Conservation (phyloP, 2,329 filamentous ascomycete genomes). For the Colletotrichum abscissum region DNA sequence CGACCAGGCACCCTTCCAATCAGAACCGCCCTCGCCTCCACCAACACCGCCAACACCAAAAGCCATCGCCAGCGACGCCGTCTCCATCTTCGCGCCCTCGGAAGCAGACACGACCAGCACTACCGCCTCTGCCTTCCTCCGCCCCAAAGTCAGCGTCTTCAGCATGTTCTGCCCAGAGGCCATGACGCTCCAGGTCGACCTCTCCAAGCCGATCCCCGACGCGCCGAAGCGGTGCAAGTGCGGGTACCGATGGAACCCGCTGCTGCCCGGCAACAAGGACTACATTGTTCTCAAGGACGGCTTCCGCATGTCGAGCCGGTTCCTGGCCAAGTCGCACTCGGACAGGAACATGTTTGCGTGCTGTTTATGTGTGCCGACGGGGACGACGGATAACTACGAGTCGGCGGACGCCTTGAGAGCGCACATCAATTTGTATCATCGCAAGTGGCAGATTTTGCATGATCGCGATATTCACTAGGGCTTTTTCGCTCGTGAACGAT, state of each 20-base stretch:
- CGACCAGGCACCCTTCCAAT: conserved; percentile 40
- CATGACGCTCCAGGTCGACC: conserved; percentile 52
- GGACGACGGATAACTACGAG: conserved; percentile 47
- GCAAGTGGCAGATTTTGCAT: conserved; percentile 56
- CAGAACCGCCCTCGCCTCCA: conserved; percentile 47
- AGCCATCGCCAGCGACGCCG: conserved; percentile 37
- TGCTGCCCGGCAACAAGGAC: conserved; percentile 31
- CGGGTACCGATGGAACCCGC: conserved; percentile 47
- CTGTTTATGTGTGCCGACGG: conserved; percentile 52
- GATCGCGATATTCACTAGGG: conserved; percentile 40
- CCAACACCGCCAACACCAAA: conserved; percentile 39
- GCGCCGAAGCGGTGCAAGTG: conserved; percentile 44
- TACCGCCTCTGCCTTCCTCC: conserved; percentile 17
- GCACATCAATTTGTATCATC: conserved; percentile 51
- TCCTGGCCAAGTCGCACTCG: conserved; percentile 54
- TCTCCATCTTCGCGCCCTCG: conserved; percentile 36
- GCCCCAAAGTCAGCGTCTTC: conserved; percentile 52
- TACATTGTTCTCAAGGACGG: conserved; percentile 48
- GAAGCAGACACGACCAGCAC: conserved; percentile 20
- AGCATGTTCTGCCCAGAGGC: conserved; percentile 53
- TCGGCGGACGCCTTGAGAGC: conserved; percentile 44
- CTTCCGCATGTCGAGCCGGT: conserved; percentile 51
- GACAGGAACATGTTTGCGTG: conserved; percentile 48
- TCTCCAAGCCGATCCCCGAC: conserved; percentile 43
- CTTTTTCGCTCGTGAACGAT: too few species aligned